Percentiles rank a stretch among this genome's conserved stretches.
These are phyloP conservation scores for Echeveria elegans DNA, from an alignment of 164 flowering plant genomes.

Conservation along the genomic window DNA sequence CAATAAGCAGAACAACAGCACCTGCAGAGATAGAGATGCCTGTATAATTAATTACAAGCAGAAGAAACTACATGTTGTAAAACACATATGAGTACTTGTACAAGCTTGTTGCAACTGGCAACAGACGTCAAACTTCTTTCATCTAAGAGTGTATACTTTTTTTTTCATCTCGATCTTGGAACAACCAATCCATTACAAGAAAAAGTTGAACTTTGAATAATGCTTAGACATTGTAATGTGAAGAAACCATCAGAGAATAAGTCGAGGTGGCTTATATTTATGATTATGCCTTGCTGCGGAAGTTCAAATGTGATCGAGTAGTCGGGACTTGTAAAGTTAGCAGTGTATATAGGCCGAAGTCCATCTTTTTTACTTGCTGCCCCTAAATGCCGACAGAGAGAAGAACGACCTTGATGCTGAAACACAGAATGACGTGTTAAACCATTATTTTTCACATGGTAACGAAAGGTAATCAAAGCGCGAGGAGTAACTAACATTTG, in stretches of 20 bases:
- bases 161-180: too few relatives aligned
- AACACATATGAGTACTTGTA: too few relatives aligned
- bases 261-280: background rate
- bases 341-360: background rate
- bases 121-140: too few relatives aligned
- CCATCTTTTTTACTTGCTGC: conserved; percentile 37
- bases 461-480: background rate
- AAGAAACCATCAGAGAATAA: background rate
- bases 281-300: background rate
- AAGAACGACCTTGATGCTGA: conserved; percentile 82
- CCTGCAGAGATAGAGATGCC: too few relatives aligned
- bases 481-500: background rate
- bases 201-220: background rate
- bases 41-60: too few relatives aligned
- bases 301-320: background rate
- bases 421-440: conserved; percentile 14
- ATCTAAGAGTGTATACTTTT: too few relatives aligned
- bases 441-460: background rate
- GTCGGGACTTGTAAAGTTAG: background rate
- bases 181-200: too few relatives aligned
- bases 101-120: too few relatives aligned
- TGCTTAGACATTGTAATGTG: background rate
- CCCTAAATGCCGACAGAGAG: conserved; percentile 90
- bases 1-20: too few relatives aligned
- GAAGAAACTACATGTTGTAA: too few relatives aligned